phyloP scores from a whole-genome alignment of 345 rosid genomes.

The Aurinia saxatilis region DNA sequence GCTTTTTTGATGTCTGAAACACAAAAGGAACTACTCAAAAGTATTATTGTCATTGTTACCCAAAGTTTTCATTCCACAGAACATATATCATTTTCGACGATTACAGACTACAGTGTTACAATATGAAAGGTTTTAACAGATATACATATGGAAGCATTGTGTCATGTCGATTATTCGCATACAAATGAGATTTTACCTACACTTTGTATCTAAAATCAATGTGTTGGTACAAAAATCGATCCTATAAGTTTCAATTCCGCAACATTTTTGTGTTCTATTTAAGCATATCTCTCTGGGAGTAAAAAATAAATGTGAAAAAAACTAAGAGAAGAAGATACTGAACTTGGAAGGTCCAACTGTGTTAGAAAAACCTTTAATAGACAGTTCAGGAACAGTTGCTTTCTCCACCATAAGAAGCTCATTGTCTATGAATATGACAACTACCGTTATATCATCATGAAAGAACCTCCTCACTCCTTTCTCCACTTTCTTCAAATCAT shows the following conservation, averaged over 20 bases:
- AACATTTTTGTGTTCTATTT: constrained; percentile 1
- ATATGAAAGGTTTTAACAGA: neutral
- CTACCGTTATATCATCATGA: constrained; percentile 89
- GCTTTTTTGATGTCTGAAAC: neutral
- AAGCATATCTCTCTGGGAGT: constrained; percentile 4
- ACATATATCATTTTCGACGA: no score
- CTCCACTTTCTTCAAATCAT: constrained; percentile 57
- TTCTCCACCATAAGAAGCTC: constrained; percentile 36
- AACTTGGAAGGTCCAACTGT: constrained; percentile 69
- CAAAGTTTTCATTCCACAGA: no score
- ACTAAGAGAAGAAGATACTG: constrained; percentile 28
- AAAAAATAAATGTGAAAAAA: neutral
- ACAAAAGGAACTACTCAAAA: no score
- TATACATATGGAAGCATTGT: neutral
- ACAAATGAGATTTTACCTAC: constrained; percentile 14
- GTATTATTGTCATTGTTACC: no score
- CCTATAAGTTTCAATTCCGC: neutral
- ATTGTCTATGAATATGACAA: constrained; percentile 73
- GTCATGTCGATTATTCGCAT: constrained; percentile 2
- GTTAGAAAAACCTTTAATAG: constrained; percentile 56
- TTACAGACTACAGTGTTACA: no score
- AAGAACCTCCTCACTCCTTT: constrained; percentile 56
- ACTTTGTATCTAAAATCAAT: constrained; percentile 18
- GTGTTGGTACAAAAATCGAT: constrained; percentile 19
- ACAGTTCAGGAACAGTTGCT: constrained; percentile 47